Conservation (phyloP, 495 filamentous ascomycete species). For the Arthonia radiata region DNA sequence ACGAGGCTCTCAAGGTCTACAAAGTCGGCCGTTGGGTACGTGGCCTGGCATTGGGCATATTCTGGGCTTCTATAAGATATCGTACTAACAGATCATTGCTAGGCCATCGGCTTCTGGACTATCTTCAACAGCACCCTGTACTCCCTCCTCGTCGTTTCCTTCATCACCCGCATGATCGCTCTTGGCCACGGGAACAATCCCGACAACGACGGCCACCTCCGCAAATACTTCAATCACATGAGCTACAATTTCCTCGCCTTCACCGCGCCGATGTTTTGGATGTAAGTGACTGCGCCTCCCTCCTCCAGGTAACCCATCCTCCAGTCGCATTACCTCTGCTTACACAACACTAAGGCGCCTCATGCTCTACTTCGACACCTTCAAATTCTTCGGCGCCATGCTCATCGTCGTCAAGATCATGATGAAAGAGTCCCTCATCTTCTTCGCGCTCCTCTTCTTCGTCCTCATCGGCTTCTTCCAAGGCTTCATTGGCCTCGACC, state of each 20-base stretch:
- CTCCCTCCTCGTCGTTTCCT: constrained; percentile 43
- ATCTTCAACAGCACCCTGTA: constrained; percentile 77
- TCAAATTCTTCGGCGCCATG: constrained; percentile 95
- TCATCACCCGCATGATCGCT: constrained; percentile 54
- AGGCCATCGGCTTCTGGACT: constrained; percentile 87
- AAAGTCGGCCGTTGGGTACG: constrained; percentile 82
- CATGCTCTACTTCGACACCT: constrained; percentile 75
- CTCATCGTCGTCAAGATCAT: constrained; percentile 90
- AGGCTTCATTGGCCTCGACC: constrained; percentile 83
- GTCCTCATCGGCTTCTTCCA: constrained; percentile 81
- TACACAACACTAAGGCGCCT: too few relatives aligned
- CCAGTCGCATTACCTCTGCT: too few relatives aligned
- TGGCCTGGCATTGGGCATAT: too few relatives aligned
- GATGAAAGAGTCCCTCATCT: constrained; percentile 97
- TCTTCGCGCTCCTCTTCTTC: constrained; percentile 78
- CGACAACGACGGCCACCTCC: constrained; percentile 20
- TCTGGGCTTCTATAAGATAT: too few relatives aligned
- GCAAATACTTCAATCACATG: constrained; percentile 47
- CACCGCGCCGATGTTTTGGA: constrained; percentile 90
- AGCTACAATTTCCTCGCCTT: constrained; percentile 87
- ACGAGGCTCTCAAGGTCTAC: constrained; percentile 69
- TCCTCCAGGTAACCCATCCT: too few relatives aligned
- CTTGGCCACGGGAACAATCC: constrained; percentile 30
- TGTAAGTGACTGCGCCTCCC: too few relatives aligned
- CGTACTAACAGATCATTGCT: too few relatives aligned